Evolutionary conservation across 2,329 filamentous ascomycete genomes (phyloP), one percentile per base, ranked within the genome.

Genomic region (Neonectria punicea): DNA sequence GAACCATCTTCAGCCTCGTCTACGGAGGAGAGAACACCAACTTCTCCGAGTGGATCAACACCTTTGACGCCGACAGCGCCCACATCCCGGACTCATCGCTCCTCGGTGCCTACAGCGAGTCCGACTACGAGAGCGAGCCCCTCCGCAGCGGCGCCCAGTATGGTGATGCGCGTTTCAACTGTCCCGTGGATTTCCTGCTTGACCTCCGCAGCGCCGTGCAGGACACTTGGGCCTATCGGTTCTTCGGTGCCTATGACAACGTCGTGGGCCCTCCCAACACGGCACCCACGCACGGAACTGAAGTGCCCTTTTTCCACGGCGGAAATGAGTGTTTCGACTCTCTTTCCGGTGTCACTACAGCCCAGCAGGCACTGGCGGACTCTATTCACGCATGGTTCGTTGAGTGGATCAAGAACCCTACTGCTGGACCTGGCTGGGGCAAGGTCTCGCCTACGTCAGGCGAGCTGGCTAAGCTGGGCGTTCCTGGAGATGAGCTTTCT

Each of bases 161-260:
- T 39, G 82, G 81, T 30, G 82, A 84, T 18, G 82, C 80, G 4
- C 81, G 81, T 11, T 84, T 84, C 74, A 79, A 82, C 69, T 84
- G 82, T 66, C 70, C 79, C 1, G 74, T 79, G 3, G 79, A 80
- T 68, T 80, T 78, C 41, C 70, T 83, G 11, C 65, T 79, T 30
- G 79, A 83, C 61, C 44, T 83, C 22, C 80, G 81, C 49, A 79
- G 76, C 60, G 41, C 66, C 10, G 16, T 58, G 6, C 81, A 83
- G 65, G 65, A 78, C 7, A 82, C 80, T 0, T 83, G 81, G 81
- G 74, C 74, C 3, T 83, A 83, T 70, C 80, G 81, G 30, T 83
- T 81, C 75, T 80, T 81, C 51, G 80, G 78, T 32, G 71, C 75
- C 11, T 83, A 82, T 53, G 73, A 80, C 61, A 82, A 81, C 54